Evolutionary conservation across 2,329 filamentous ascomycete genomes (phyloP), one percentile per base, ranked within the genome.

Genomic region (Fusarium hainanense): DNA sequence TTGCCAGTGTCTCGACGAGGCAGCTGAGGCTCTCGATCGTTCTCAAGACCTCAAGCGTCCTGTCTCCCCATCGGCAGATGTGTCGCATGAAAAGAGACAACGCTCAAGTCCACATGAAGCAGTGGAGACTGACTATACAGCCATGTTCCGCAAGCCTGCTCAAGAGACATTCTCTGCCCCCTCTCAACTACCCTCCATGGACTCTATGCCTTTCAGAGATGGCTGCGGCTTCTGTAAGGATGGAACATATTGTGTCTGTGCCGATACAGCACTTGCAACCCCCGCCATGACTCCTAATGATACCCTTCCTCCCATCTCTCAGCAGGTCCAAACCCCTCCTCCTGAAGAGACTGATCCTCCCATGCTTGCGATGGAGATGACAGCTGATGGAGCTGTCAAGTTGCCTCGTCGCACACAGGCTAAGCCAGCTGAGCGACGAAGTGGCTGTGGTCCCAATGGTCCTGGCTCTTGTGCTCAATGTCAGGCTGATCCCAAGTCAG

Each of bases 171-270:
- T 71, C 55, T 66, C 74, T 32, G 55, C 70, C 10, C 79, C 77
- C 67, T 80, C 75, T n/a, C 82, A 80, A 50, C 68, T 79, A 12
- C 77, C 82, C 20, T 75, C 81, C 4, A 62, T 77, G 42, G 77
- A 76, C 41, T 62, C 75, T 20, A 79, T 85, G 43, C 81, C 83
- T 13, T 83, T 86, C 7, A 86, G 88, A 66, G 92, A 95, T 73
- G 87, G 88, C 21, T 96, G 93, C 77, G 93, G 93, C 9, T 96
- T 96, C 81, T 96, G 93, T 79, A 88, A 90, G 66, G 92, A 94
- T 63, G 92, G 92, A 7, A 94, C 91, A 1, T 93, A 93, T 73
- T 96, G 93, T 76, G 89, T 94, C 70, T 96, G 93, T 78, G 92
- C 92, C 25, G 92, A 94, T 69, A 79, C 82, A 21, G 80, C 82